phyloP scores from a whole-genome alignment of 2,329 filamentous ascomycete genomes.

The Diplodia scrobiculata region DNA sequence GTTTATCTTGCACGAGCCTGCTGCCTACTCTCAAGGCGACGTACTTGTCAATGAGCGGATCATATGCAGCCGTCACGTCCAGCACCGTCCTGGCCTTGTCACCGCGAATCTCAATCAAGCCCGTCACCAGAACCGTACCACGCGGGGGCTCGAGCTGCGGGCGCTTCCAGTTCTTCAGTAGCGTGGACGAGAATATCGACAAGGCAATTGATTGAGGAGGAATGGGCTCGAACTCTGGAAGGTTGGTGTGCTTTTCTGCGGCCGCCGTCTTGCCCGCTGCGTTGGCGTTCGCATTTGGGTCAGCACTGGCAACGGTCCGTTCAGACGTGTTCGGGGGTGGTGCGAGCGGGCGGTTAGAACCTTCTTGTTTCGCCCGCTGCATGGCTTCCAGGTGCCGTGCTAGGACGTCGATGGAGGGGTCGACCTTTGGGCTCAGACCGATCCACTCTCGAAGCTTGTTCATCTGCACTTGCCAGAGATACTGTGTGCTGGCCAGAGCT shows the following conservation, averaged over 20 bases:
- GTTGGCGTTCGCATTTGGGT: slow-evolving; percentile 10
- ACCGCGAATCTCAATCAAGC: slow-evolving; percentile 52
- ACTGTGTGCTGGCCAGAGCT: slow-evolving; percentile 41
- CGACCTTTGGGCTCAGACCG: slow-evolving; percentile 38
- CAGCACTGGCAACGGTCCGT: background rate
- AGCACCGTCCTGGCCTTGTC: slow-evolving; percentile 46
- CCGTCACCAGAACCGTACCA: slow-evolving; percentile 50
- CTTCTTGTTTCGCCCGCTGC: slow-evolving; percentile 23
- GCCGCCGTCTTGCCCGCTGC: slow-evolving; percentile 6
- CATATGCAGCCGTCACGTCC: slow-evolving; percentile 51
- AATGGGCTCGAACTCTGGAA: slow-evolving; percentile 26
- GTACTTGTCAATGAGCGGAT: slow-evolving; percentile 48
- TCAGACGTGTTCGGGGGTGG: slow-evolving; percentile 15
- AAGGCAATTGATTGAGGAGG: slow-evolving; percentile 28
- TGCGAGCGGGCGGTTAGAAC: slow-evolving; percentile 19
- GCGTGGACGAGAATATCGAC: slow-evolving; percentile 22
- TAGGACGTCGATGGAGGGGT: slow-evolving; percentile 7
- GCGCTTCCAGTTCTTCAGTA: slow-evolving; percentile 33
- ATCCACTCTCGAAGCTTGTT: slow-evolving; percentile 43
- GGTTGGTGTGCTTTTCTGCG: slow-evolving; percentile 24
- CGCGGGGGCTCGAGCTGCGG: slow-evolving; percentile 46
- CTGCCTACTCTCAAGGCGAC: slow-evolving; percentile 34
- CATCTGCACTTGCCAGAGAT: slow-evolving; percentile 43
- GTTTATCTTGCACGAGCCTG: slow-evolving; percentile 16
- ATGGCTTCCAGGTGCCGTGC: slow-evolving; percentile 24